phyloP scores from a whole-genome alignment of 495 filamentous ascomycete species.

The Penicillium turbatum region DNA sequence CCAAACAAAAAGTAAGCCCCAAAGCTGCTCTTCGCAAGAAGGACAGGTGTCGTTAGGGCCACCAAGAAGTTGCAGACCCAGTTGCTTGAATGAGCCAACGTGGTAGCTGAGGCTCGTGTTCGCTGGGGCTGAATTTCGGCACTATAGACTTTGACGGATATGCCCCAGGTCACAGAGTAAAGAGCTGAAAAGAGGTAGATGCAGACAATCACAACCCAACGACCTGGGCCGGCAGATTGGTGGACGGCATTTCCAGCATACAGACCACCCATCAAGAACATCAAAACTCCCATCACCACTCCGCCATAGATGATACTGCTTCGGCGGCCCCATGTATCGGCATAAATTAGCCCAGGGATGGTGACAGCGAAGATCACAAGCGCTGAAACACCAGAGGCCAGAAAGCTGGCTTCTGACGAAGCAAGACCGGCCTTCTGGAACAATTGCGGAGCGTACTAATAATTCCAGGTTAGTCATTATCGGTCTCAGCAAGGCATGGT shows the following conservation, averaged over 20 bases:
- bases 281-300: constrained; percentile 39
- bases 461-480: neutral
- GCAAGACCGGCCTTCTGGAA: constrained; percentile 52
- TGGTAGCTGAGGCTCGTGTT: constrained; percentile 49
- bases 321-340: constrained; percentile 58
- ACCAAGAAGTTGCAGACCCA: constrained; percentile 60
- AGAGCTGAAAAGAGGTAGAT: constrained; percentile 45
- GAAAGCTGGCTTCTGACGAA: constrained; percentile 46
- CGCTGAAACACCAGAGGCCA: constrained; percentile 52
- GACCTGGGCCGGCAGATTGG: constrained; percentile 36
- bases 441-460: constrained; percentile 49
- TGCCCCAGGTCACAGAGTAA: constrained; percentile 49
- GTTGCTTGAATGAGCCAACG: constrained; percentile 46
- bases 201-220: constrained; percentile 53
- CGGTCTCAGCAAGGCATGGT: too few relatives aligned
- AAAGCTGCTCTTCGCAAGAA: constrained; percentile 52
- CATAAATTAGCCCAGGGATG: constrained; percentile 50
- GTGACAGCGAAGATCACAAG: constrained; percentile 47
- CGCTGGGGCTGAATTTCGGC: constrained; percentile 54
- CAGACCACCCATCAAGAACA: constrained; percentile 49
- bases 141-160: constrained; percentile 51
- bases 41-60: constrained; percentile 58
- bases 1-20: constrained; percentile 62
- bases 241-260: constrained; percentile 50
- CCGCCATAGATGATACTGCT: constrained; percentile 54